phyloP scores from a whole-genome alignment of 2,329 filamentous ascomycete genomes.

The Hypoxylon sp. region DNA sequence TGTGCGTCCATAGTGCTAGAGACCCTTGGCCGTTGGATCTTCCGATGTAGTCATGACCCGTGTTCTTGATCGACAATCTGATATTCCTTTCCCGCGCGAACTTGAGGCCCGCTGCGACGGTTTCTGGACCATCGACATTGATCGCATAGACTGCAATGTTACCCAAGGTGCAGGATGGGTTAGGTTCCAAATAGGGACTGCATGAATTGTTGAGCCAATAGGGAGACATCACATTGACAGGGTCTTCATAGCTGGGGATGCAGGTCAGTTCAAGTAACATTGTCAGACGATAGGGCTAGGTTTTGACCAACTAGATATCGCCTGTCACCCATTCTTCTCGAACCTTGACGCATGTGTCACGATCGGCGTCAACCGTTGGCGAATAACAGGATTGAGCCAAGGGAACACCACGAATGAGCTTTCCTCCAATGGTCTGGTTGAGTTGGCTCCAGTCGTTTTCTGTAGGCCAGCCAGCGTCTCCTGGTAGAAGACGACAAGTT shows the following conservation, averaged over 20 bases:
- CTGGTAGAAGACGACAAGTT: constrained; percentile 12
- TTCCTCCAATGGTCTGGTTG: constrained; percentile 4
- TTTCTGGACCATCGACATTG: constrained; percentile 16
- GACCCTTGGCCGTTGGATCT: constrained; percentile 51
- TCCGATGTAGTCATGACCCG: constrained; percentile 54
- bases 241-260: constrained; percentile 18
- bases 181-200: constrained; percentile 28
- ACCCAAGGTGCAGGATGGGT: constrained; percentile 26
- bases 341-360: constrained; percentile 48
- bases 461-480: constrained; percentile 32
- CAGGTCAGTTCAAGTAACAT: neutral
- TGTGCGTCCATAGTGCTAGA: constrained; percentile 54
- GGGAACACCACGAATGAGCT: constrained; percentile 5
- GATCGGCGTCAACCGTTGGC: neutral
- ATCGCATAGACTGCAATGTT: constrained; percentile 36
- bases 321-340: constrained; percentile 41
- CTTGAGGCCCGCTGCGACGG: constrained; percentile 25
- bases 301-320: constrained; percentile 39
- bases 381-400: constrained; percentile 5
- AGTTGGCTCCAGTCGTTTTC: constrained; percentile 8
- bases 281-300: constrained; percentile 54
- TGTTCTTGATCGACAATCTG: constrained; percentile 44
- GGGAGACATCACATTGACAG: constrained; percentile 40
- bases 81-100: constrained; percentile 42
- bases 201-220: constrained; percentile 45